phyloP scores from a whole-genome alignment of 208 protist genomes.

The Borovskyia barvae region DNA sequence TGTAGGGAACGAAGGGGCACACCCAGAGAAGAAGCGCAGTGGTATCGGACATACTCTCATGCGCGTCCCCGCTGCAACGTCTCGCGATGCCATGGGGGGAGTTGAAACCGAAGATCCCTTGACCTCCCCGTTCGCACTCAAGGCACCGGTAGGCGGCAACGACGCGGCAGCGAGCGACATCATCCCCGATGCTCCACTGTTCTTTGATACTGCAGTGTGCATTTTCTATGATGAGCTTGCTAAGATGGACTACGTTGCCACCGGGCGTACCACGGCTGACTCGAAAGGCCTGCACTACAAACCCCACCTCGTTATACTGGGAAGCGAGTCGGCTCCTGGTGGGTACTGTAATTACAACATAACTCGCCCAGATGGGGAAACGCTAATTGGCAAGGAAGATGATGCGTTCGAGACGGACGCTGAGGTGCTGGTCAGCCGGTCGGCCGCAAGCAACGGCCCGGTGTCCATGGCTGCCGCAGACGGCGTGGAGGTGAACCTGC shows the following conservation, averaged over 20 bases:
- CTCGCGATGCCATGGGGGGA: background rate
- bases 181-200: slow-evolving; percentile 30
- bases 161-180: background rate
- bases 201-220: slow-evolving; percentile 79
- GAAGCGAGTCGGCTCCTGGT: slow-evolving; percentile 26
- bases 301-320: slow-evolving; percentile 57
- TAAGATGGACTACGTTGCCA: slow-evolving; percentile 73
- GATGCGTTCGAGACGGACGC: slow-evolving; percentile 17
- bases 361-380: slow-evolving; percentile 10
- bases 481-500: slow-evolving; percentile 56
- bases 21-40: background rate
- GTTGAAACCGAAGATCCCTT: background rate
- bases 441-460: slow-evolving; percentile 24
- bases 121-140: background rate
- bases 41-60: background rate
- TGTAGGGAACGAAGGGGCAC: background rate
- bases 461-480: slow-evolving; percentile 60
- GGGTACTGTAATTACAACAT: slow-evolving; percentile 62
- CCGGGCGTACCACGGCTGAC: slow-evolving; percentile 54
- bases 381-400: background rate
- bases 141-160: background rate
- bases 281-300: slow-evolving; percentile 52
- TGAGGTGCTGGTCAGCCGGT: slow-evolving; percentile 11
- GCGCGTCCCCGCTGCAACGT: background rate
- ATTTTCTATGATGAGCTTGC: slow-evolving; percentile 57